Evolutionary conservation across 306 rosid species (phyloP).

Genomic region (Comarum palustre): DNA sequence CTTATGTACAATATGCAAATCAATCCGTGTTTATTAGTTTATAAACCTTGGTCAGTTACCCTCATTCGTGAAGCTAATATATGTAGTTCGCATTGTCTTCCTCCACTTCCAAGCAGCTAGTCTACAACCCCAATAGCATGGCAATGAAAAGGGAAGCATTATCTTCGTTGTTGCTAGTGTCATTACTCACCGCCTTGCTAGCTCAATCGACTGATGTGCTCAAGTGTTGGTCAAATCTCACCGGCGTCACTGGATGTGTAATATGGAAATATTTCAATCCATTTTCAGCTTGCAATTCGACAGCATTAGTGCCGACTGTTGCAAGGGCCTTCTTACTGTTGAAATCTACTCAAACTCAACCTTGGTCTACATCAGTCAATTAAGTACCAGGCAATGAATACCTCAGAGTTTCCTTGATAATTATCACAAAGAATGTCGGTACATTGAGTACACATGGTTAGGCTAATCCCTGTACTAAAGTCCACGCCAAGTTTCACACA

Average conservation of each 20-base stretch:
- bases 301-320: background rate
- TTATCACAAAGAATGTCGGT: background rate
- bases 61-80: too few species aligned
- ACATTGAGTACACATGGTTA: conserved; percentile 14
- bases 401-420: background rate
- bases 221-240: conserved; percentile 2
- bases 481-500: background rate
- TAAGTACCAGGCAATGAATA: background rate
- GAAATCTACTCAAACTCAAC: background rate
- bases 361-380: background rate
- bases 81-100: too few species aligned
- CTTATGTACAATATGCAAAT: too few species aligned
- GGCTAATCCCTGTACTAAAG: conserved; percentile 5
- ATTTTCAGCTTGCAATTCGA: background rate
- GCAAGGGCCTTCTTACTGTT: too few species aligned
- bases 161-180: background rate
- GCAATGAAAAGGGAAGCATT: too few species aligned
- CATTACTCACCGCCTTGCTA: background rate
- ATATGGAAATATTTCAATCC: background rate
- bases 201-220: background rate
- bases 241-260: background rate
- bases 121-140: too few species aligned
- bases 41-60: too few species aligned
- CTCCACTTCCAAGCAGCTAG: too few species aligned
- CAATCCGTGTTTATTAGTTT: too few species aligned